phyloP scores from a whole-genome alignment of 2,329 filamentous ascomycete genomes.

The Arthroderma sp. region DNA sequence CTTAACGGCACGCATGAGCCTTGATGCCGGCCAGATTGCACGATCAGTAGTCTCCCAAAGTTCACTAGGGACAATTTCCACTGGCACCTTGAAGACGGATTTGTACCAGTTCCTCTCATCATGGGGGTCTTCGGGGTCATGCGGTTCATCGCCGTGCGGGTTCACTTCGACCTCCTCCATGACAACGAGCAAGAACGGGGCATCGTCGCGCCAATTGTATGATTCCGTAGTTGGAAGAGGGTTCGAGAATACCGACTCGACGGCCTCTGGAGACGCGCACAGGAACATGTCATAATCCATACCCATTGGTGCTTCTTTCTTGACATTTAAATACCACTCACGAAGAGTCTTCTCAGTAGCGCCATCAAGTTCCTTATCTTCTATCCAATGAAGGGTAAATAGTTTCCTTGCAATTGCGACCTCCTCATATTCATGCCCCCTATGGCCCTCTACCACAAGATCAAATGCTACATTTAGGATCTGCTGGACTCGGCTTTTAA shows the following conservation, averaged over 20 bases:
- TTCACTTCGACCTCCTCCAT: background rate
- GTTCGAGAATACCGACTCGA: background rate
- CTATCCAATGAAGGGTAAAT: background rate
- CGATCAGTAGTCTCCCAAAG: background rate
- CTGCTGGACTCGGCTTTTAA: background rate
- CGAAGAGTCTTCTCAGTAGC: background rate
- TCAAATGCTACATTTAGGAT: background rate
- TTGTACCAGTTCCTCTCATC: background rate
- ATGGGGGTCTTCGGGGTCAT: background rate
- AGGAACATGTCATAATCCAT: background rate
- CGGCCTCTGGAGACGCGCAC: background rate
- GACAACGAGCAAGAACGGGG: background rate
- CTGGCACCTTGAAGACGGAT: background rate
- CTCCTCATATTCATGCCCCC: background rate
- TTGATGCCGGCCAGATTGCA: background rate
- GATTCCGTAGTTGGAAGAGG: background rate
- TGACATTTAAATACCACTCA: background rate
- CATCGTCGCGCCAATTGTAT: background rate
- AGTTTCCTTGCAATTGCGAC: background rate
- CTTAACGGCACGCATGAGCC: background rate
- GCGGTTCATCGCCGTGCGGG: background rate
- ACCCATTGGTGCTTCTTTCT: background rate
- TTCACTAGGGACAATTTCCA: background rate
- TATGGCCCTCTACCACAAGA: background rate
- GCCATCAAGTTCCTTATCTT: background rate